Percentiles rank a stretch among this genome's conserved stretches.
phyloP scores from a whole-genome alignment of 306 rosid genomes.

The Inga laurina region DNA sequence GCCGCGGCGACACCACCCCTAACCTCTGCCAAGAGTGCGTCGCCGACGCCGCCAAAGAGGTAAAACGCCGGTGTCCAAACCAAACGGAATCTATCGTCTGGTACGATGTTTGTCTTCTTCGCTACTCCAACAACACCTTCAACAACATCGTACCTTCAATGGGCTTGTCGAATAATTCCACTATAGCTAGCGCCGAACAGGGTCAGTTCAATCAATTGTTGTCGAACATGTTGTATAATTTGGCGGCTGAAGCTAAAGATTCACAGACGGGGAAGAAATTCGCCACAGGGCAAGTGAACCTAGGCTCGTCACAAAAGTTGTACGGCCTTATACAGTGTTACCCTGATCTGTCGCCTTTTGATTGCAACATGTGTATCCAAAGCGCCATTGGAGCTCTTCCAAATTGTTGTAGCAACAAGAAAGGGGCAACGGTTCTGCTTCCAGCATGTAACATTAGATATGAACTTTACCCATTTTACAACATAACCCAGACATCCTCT shows the following conservation, averaged over 20 bases:
- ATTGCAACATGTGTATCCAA: not conserved
- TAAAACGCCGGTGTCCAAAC: slow-evolving; percentile 31
- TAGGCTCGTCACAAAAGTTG: slow-evolving; percentile 14
- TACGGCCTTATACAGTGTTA: not conserved
- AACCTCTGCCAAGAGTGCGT: slow-evolving; percentile 47
- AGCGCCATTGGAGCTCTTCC: not conserved
- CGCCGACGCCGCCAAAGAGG: slow-evolving; percentile 30
- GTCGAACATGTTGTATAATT: slow-evolving; percentile 1
- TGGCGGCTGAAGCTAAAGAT: not conserved
- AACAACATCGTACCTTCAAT: slow-evolving; percentile 22
- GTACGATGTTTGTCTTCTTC: slow-evolving; percentile 47
- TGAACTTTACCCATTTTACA: slow-evolving; percentile 3
- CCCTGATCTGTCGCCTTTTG: not conserved
- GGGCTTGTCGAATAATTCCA: rapidly evolving
- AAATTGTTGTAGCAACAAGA: not conserved
- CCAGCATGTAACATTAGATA: slow-evolving; percentile 7
- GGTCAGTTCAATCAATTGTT: slow-evolving; percentile 22
- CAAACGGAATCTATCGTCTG: slow-evolving; percentile 51
- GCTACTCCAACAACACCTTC: slow-evolving; percentile 42
- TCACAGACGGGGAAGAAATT: slow-evolving; percentile 32
- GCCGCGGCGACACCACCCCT: slow-evolving; percentile 51
- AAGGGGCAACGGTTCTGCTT: not conserved
- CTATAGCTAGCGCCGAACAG: slow-evolving; percentile 2
- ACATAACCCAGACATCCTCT: not conserved
- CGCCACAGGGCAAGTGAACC: slow-evolving; percentile 26